Evolutionary conservation across 1,139 yeast species (phyloP).

Genomic region (Yamadazyma triangularis): DNA sequence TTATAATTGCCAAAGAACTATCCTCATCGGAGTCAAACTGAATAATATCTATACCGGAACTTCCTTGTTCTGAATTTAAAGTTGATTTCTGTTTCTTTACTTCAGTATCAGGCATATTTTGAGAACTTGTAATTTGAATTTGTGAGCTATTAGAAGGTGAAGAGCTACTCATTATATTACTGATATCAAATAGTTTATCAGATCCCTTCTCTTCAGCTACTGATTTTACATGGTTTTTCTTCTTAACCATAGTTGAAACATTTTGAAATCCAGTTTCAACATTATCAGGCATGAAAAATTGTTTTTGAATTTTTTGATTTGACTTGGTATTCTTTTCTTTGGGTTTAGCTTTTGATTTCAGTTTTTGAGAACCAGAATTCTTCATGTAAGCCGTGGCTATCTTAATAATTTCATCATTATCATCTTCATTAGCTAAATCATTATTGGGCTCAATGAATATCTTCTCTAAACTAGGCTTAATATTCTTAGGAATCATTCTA

Average conservation of each 20-base stretch:
- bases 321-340: slow-evolving; percentile 7
- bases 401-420: slow-evolving; percentile 66
- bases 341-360: slow-evolving; percentile 16
- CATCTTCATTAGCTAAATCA: slow-evolving; percentile 46
- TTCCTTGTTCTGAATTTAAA: background rate
- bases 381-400: slow-evolving; percentile 52
- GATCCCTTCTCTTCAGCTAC: background rate
- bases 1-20: background rate
- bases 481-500: slow-evolving; percentile 60
- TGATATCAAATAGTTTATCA: background rate
- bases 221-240: background rate
- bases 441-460: slow-evolving; percentile 64
- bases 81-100: too few relatives aligned
- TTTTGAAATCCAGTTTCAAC: slow-evolving; percentile 65
- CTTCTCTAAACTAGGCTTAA: slow-evolving; percentile 53
- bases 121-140: too few relatives aligned
- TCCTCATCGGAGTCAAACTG: background rate
- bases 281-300: slow-evolving; percentile 76
- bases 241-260: slow-evolving; percentile 46
- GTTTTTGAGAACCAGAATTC: slow-evolving; percentile 11
- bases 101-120: too few relatives aligned
- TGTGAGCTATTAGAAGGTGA: too few relatives aligned
- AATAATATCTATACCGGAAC: background rate
- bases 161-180: background rate
- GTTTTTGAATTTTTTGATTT: slow-evolving; percentile 17